These are phyloP conservation scores for Raffaelea ambrosiae DNA, from an alignment of 2,329 filamentous ascomycete species.

Conservation along the genomic window DNA sequence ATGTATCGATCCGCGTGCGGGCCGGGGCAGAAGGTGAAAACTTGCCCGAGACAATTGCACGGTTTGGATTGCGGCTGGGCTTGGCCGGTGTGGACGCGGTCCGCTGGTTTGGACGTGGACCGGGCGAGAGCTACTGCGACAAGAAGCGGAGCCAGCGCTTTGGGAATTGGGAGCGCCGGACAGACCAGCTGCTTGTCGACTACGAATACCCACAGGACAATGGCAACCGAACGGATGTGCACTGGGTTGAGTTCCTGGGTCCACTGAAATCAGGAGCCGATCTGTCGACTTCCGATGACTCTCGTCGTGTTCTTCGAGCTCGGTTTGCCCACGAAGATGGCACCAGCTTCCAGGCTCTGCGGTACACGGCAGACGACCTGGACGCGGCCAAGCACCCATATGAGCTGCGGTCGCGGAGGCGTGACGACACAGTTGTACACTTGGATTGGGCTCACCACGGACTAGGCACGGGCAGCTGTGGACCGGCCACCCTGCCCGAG, in stretches of 20 bases:
- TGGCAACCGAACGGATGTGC: conserved; percentile 54
- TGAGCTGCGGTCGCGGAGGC: conserved; percentile 41
- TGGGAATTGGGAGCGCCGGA: conserved; percentile 38
- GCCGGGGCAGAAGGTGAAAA: too few relatives aligned
- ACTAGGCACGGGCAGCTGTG: conserved; percentile 53
- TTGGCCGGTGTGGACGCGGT: conserved; percentile 17
- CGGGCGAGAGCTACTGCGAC: conserved; percentile 59
- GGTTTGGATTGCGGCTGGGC: conserved; percentile 51
- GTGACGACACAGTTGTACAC: conserved; percentile 43
- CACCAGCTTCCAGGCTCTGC: conserved; percentile 44
- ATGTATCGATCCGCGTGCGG: conserved; percentile 44
- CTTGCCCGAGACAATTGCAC: conserved; percentile 51
- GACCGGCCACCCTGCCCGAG: conserved; percentile 42
- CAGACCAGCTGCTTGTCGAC: conserved; percentile 45
- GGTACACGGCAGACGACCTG: conserved; percentile 46
- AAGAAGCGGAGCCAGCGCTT: conserved; percentile 52
- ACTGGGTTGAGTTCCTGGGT: conserved; percentile 50
- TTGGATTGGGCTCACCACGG: conserved; percentile 56
- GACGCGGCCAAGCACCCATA: conserved; percentile 49
- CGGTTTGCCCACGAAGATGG: conserved; percentile 29
- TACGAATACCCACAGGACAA: conserved; percentile 64
- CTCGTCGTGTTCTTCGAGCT: conserved; percentile 28
- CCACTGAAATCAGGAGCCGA: too few relatives aligned
- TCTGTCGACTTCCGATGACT: too few relatives aligned
- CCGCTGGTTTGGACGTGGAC: conserved; percentile 29